These are phyloP conservation scores for Flammula alnicola DNA, from an alignment of 1,284 basidiomycete genomes.

Conservation along the genomic window DNA sequence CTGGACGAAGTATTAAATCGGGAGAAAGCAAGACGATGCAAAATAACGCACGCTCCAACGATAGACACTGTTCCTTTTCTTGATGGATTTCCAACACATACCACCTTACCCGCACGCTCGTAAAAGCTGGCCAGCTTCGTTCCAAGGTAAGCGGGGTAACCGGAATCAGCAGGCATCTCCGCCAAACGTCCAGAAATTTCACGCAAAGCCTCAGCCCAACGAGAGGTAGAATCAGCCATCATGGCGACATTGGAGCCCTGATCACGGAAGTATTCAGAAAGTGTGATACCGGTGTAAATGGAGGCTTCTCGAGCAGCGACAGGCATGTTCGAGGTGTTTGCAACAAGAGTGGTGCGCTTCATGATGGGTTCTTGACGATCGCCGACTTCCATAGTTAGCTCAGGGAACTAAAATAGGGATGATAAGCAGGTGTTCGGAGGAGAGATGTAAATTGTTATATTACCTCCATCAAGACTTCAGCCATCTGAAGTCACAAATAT, in stretches of 20 bases:
- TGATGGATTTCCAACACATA: constrained; percentile 88
- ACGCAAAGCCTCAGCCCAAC: constrained; percentile 99
- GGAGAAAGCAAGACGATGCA: constrained; percentile 1
- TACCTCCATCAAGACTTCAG: constrained; percentile 95
- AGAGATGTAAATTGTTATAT: constrained; percentile 23
- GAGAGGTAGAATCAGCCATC: constrained; percentile 99
- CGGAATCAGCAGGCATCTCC: constrained; percentile 99
- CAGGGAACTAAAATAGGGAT: constrained; percentile 76
- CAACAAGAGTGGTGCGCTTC: constrained; percentile 99
- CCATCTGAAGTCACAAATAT: constrained; percentile 69
- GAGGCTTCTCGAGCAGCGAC: constrained; percentile 99
- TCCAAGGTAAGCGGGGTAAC: constrained; percentile 96
- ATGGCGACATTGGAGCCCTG: constrained; percentile 98
- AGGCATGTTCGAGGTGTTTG: constrained; percentile 99
- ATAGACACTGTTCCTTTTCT: constrained; percentile 96
- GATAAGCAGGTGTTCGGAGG: constrained; percentile 12
- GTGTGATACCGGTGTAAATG: constrained; percentile 99
- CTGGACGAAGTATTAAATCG: constrained; percentile 43
- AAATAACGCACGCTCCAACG: constrained; percentile 88
- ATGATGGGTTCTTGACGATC: constrained; percentile 99
- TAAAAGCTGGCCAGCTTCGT: constrained; percentile 99
- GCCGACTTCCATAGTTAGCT: constrained; percentile 89
- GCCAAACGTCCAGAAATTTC: constrained; percentile 99
- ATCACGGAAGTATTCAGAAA: constrained; percentile 99
- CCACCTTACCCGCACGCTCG: constrained; percentile 98